A percentile compares a stretch with the other conserved stretches of the same genome.
These are phyloP conservation scores for Saccharomyces kudriavzevii DNA, from an alignment of 805 yeast species.

Conservation along the genomic window DNA sequence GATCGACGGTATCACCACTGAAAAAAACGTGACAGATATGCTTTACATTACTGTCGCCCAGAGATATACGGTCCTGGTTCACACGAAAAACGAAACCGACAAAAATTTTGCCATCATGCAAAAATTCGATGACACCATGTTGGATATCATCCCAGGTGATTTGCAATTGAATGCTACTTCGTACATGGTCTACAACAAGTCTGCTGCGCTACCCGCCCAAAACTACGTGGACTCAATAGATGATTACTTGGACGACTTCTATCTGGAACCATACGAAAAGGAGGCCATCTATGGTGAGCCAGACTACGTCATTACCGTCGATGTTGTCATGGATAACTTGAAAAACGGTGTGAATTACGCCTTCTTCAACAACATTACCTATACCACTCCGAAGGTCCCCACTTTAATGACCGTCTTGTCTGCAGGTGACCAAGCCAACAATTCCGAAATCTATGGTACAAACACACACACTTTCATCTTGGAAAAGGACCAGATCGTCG, in stretches of 20 bases:
- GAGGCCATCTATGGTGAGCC: conserved; percentile 54
- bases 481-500: conserved; percentile 48
- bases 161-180: conserved; percentile 67
- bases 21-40: conserved; percentile 60
- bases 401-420: conserved; percentile 69
- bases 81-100: conserved; percentile 56
- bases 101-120: conserved; percentile 78
- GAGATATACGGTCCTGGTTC: conserved; percentile 73
- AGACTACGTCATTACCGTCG: conserved; percentile 60
- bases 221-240: conserved; percentile 40
- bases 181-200: conserved; percentile 51
- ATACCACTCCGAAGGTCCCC: conserved; percentile 77
- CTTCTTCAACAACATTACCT: conserved; percentile 86
- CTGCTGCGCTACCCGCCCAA: conserved; percentile 34
- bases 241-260: conserved; percentile 66
- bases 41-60: conserved; percentile 86
- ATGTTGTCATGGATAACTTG: conserved; percentile 78
- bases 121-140: conserved; percentile 71
- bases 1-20: conserved; percentile 83
- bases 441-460: conserved; percentile 58
- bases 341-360: conserved; percentile 88
- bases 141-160: conserved; percentile 63
- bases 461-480: conserved; percentile 72
- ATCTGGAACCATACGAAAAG: conserved; percentile 55
- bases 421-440: conserved; percentile 53